Percentiles rank a stretch among this genome's conserved stretches.
Conservation (phyloP, 2,329 filamentous ascomycete genomes). For the Colletotrichum tropicale region DNA sequence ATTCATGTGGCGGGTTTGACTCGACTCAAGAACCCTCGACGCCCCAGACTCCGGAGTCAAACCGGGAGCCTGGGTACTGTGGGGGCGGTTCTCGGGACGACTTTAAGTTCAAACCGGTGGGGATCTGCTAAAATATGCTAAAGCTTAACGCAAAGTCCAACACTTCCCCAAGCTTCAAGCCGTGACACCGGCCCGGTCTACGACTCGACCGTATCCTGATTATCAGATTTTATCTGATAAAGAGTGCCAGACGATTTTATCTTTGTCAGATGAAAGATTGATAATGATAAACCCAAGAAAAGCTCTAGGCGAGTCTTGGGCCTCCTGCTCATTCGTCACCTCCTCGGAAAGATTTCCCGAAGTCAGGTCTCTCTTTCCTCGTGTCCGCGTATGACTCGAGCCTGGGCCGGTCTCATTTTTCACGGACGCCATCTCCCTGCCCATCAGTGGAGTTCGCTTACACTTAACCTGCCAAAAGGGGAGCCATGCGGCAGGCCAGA, state of each 20-base stretch:
- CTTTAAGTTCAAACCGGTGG: not conserved
- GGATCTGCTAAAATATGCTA: not conserved
- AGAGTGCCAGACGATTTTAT: not conserved
- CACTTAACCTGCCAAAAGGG: not conserved
- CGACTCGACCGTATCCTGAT: not conserved
- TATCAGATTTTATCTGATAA: not conserved
- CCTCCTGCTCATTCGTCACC: not conserved
- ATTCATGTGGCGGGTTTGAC: not conserved
- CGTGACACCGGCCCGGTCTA: not conserved
- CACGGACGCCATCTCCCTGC: not conserved
- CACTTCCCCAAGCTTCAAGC: not conserved
- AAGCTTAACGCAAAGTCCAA: not conserved
- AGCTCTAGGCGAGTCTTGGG: not conserved
- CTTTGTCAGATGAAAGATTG: not conserved
- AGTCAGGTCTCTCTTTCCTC: not conserved
- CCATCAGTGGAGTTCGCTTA: not conserved
- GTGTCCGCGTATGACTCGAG: not conserved
- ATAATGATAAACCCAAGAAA: not conserved
- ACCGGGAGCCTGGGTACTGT: not conserved
- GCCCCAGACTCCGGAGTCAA: not conserved
- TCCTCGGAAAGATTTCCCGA: not conserved
- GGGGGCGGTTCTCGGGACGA: not conserved
- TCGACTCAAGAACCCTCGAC: not conserved
- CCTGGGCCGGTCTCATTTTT: not conserved
- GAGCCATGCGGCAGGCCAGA: not conserved